Conservation (phyloP, 1,139 yeast species). For the Pneumocystis oryctolagi region DNA sequence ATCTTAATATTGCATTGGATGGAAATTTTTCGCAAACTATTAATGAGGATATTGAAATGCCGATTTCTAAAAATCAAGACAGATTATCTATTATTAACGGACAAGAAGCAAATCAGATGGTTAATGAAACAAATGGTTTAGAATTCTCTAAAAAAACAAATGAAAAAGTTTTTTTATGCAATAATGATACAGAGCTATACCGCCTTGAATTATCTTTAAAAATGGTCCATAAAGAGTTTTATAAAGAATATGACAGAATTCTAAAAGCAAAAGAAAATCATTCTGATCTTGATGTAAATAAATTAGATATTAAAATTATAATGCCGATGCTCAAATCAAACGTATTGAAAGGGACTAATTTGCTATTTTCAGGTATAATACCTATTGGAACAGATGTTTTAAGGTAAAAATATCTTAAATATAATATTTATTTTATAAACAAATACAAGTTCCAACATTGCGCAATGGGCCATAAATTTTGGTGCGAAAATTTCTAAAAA, state of each 20-base stretch:
- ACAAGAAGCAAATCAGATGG: slow-evolving; percentile 16
- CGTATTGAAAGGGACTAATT: slow-evolving; percentile 54
- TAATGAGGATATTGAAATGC: slow-evolving; percentile 59
- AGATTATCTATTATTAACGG: slow-evolving; percentile 39
- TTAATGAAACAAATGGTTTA: not conserved
- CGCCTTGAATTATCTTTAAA: slow-evolving; percentile 49
- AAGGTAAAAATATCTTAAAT: slow-evolving; percentile 27
- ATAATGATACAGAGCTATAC: slow-evolving; percentile 65
- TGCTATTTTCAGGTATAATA: slow-evolving; percentile 72
- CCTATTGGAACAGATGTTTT: slow-evolving; percentile 63
- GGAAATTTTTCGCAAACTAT: slow-evolving; percentile 42
- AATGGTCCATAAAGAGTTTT: slow-evolving; percentile 54
- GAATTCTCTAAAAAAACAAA: not conserved
- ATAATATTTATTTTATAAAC: not conserved
- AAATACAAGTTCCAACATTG: slow-evolving; percentile 43
- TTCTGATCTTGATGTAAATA: slow-evolving; percentile 1
- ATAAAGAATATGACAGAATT: slow-evolving; percentile 29
- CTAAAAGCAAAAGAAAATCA: not conserved
- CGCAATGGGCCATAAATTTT: slow-evolving; percentile 80
- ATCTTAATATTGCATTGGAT: slow-evolving; percentile 18
- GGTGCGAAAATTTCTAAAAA: slow-evolving; percentile 77
- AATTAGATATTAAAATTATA: slow-evolving; percentile 34
- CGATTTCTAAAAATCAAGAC: slow-evolving; percentile 69
- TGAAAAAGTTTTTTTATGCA: slow-evolving; percentile 37
- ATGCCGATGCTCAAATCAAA: slow-evolving; percentile 56